These are phyloP conservation scores for Karstenula rhodostoma DNA, from an alignment of 2,329 filamentous ascomycete genomes.

Conservation along the genomic window DNA sequence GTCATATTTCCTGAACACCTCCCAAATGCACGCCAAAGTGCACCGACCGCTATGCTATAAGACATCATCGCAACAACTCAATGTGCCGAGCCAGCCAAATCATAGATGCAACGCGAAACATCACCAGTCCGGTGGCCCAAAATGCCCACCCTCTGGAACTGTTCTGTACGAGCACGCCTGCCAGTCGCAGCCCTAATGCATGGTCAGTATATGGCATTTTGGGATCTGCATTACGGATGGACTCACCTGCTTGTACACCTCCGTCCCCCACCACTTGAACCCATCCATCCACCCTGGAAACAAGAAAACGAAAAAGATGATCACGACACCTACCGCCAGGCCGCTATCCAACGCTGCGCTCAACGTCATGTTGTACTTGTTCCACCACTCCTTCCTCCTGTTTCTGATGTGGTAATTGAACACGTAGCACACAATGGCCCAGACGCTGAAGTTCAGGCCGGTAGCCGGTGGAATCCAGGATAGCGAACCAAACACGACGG, in stretches of 20 bases:
- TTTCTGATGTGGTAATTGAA: constrained; percentile 82
- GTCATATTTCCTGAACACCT: not conserved
- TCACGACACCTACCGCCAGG: constrained; percentile 80
- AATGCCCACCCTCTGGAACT: constrained; percentile 54
- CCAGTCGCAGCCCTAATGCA: constrained; percentile 76
- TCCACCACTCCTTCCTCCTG: constrained; percentile 80
- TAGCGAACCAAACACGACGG: constrained; percentile 82
- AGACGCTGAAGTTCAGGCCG: constrained; percentile 87
- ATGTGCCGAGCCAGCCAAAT: not conserved
- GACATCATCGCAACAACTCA: not conserved
- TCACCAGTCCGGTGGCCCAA: constrained; percentile 56
- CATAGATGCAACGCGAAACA: not conserved
- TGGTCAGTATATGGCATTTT: constrained; percentile 19
- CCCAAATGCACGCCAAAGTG: not conserved
- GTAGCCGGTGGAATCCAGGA: constrained; percentile 85
- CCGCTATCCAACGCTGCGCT: constrained; percentile 85
- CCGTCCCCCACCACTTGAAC: constrained; percentile 89
- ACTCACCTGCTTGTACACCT: constrained; percentile 74
- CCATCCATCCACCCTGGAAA: constrained; percentile 77
- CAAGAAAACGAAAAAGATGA: constrained; percentile 87
- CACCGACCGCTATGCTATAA: not conserved
- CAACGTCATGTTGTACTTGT: constrained; percentile 89
- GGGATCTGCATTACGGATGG: not conserved
- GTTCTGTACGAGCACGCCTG: constrained; percentile 75
- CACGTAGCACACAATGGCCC: constrained; percentile 83